Percentiles rank a stretch among this genome's conserved stretches.
phyloP scores from a whole-genome alignment of 1,284 basidiomycete species.

The Fomes fomentarius region DNA sequence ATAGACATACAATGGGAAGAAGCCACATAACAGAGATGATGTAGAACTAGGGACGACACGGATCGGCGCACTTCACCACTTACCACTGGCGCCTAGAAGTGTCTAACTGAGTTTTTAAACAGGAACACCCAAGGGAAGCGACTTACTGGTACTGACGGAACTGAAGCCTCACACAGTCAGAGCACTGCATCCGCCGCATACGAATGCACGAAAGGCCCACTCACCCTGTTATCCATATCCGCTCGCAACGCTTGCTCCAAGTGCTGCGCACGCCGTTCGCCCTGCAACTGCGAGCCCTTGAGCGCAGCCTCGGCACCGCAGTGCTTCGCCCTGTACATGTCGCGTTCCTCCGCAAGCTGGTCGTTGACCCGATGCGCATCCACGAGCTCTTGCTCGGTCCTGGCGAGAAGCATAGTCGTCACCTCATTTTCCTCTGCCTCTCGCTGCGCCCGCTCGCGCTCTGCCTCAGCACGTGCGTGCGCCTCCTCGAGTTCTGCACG shows the following conservation, averaged over 20 bases:
- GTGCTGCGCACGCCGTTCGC: not conserved
- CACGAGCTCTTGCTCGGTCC: not conserved
- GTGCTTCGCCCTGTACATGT: not conserved
- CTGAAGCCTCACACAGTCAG: too few species aligned
- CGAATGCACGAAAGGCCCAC: too few species aligned
- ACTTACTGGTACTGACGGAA: too few species aligned
- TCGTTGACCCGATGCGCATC: not conserved
- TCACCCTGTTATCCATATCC: not conserved
- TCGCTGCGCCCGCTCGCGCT: not conserved
- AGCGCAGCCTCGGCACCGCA: conserved; percentile 5
- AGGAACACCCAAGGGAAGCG: too few species aligned
- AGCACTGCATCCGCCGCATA: too few species aligned
- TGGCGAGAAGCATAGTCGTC: not conserved
- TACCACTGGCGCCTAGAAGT: too few species aligned
- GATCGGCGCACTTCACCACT: too few species aligned
- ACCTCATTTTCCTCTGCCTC: not conserved
- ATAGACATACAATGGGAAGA: too few species aligned
- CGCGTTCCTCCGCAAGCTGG: not conserved
- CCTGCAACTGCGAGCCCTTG: not conserved
- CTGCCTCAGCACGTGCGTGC: not conserved
- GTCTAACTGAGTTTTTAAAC: too few species aligned
- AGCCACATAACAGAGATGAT: too few species aligned
- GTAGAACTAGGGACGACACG: too few species aligned
- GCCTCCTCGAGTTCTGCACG: not conserved
- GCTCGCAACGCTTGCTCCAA: not conserved